Evolutionary conservation across 2,329 filamentous ascomycete genomes (phyloP), one percentile per base, ranked within the genome.

Genomic region (Fusarium continuum): DNA sequence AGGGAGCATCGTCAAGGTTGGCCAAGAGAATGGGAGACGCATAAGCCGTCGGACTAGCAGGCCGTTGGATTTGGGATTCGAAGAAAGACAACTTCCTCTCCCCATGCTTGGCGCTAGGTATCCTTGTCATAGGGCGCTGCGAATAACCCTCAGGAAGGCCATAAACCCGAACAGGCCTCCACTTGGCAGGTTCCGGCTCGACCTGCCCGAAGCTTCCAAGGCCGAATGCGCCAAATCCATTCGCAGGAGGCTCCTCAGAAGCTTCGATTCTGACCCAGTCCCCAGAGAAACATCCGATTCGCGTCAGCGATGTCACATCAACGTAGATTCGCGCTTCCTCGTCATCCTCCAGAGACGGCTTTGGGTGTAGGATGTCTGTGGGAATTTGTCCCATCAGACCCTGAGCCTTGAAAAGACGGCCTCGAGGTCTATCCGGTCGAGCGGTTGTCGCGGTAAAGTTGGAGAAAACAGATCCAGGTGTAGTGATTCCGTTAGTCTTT

Each of bases 201-300:
- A 59, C 45, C 43, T 76, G 71, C 2, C 73, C 74, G 64, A 88
- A 91, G 61, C 86, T 88, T 19, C 87, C 87, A 4, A 92, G 80
- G 3, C 88, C 88, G 78, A 88, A 90, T 0, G 84, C 79, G 45
- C 85, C 90, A 65, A 86, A 86, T 16, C 83, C 90, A 74, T 87
- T 90, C 14, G 81, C 79, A 19, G 85, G 89, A 56, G 91, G 90
- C 72, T 93, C 91, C 65, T 91, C 85, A 0, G 91, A 85, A 6
- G 87, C 83, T 77, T 97, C 92, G 10, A 97, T 82, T 19, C 90
- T 88, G 10, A 97, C 92, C 95, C 95, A 99, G 73, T 99, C 95
- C 25, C 95, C 95, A 1, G 94, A 98, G 73, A 99, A 99, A 75
- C 94, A 98, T 14, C 94, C 93, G 49, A 99, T 90, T 68, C 93